Evolutionary conservation across 2,329 filamentous ascomycete species (phyloP).

Genomic region (Colletotrichum tabaci): DNA sequence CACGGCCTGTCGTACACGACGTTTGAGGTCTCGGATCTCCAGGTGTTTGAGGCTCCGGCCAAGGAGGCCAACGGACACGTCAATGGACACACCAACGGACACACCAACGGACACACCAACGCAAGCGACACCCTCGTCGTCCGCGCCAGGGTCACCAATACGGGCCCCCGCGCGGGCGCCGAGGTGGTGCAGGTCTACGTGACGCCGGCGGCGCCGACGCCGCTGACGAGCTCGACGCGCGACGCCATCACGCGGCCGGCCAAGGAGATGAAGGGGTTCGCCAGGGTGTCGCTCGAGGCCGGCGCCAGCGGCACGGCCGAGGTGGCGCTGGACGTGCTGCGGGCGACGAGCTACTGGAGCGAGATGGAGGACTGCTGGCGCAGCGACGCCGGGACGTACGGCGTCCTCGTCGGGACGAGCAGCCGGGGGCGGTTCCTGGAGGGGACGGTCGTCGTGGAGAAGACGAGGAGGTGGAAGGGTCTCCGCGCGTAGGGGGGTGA

Average conservation of each 20-base stretch:
- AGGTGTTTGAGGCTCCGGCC: conserved; percentile 54
- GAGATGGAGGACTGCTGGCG: conserved; percentile 57
- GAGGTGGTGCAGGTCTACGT: conserved; percentile 52
- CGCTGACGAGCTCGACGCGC: conserved; percentile 41
- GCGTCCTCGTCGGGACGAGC: conserved; percentile 54
- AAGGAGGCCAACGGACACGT: conserved; percentile 45
- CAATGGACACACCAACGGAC: conserved; percentile 45
- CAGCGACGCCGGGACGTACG: conserved; percentile 54
- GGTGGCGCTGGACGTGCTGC: conserved; percentile 51
- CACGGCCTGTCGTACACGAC: conserved; percentile 78
- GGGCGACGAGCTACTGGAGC: conserved; percentile 58
- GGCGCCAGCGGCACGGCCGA: conserved; percentile 51
- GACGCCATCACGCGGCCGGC: conserved; percentile 52
- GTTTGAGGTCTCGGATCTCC: conserved; percentile 70
- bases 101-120: conserved; percentile 26
- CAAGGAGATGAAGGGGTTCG: conserved; percentile 61
- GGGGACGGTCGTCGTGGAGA: conserved; percentile 34
- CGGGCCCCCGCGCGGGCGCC: conserved; percentile 45
- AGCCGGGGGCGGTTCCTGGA: conserved; percentile 47
- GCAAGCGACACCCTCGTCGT: conserved; percentile 14
- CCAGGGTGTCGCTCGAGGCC: conserved; percentile 56
- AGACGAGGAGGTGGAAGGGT: conserved; percentile 39
- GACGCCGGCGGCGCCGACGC: conserved; percentile 45
- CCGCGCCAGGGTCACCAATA: conserved; percentile 63
- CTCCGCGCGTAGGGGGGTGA: conserved; percentile 24